Conservation (phyloP, 208 protist genomes). For the Acanthamoeba castellanii region DNA sequence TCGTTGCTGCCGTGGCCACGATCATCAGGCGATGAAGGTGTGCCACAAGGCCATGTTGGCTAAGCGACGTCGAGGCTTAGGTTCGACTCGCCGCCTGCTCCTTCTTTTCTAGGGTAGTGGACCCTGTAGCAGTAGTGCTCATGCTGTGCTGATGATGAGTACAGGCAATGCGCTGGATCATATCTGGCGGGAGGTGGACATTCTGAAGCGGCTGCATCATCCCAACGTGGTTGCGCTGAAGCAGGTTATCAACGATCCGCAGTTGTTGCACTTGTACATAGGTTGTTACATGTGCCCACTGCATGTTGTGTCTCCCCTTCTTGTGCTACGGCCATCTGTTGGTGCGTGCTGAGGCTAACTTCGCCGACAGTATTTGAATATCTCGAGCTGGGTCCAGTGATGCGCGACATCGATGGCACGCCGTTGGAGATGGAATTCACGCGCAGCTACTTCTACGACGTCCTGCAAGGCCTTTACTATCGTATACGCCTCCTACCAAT, state of each 20-base stretch:
- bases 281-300: neutral
- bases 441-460: slow-evolving; percentile 56
- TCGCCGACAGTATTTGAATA: slow-evolving; percentile 37
- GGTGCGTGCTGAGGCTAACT: neutral
- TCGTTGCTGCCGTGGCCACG: neutral
- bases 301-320: neutral
- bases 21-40: slow-evolving; percentile 53
- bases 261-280: slow-evolving; percentile 2
- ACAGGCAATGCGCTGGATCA: slow-evolving; percentile 60
- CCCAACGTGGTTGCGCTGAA: slow-evolving; percentile 55
- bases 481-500: neutral
- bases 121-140: neutral
- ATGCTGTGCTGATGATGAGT: neutral
- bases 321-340: neutral
- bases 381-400: slow-evolving; percentile 57
- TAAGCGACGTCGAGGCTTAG: neutral
- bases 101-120: neutral
- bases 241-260: slow-evolving; percentile 43
- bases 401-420: neutral
- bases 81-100: neutral
- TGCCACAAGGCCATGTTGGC: slow-evolving; percentile 41
- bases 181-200: slow-evolving; percentile 30
- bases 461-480: slow-evolving; percentile 46
- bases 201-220: slow-evolving; percentile 56
- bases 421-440: slow-evolving; percentile 35